Evolutionary conservation across 257 asterid genomes (phyloP).

Genomic region (Solanum dulcamara): DNA sequence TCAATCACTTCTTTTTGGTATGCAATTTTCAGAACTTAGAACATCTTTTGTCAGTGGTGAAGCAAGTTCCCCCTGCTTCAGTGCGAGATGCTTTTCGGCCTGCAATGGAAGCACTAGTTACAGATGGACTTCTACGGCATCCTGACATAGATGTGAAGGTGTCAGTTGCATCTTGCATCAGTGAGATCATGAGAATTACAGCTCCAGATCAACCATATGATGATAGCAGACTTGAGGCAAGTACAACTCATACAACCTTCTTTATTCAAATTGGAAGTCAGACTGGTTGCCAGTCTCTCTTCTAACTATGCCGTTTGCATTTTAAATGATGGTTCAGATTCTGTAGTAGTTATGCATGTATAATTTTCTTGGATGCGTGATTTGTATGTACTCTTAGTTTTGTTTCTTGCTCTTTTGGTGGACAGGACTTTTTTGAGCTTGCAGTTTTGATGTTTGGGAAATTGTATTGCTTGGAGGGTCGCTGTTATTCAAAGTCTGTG

Average conservation of each 20-base stretch:
- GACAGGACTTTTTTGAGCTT: conserved; percentile 6
- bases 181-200: conserved; percentile 10
- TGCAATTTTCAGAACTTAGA: conserved; percentile 1
- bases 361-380: not conserved
- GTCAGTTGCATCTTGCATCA: conserved; percentile 18
- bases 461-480: not conserved
- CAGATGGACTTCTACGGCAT: conserved; percentile 14
- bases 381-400: not conserved
- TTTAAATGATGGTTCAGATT: not conserved
- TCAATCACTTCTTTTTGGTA: not conserved
- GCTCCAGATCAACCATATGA: conserved; percentile 17
- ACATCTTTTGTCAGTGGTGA: conserved; percentile 3
- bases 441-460: conserved; percentile 1
- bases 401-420: not conserved
- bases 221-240: conserved; percentile 4
- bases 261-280: not conserved
- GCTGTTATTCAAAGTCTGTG: conserved; percentile 8
- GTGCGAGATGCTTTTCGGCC: conserved; percentile 1
- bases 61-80: conserved; percentile 4
- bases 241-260: not conserved
- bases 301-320: not conserved
- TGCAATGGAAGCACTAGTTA: conserved; percentile 3
- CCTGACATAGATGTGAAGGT: conserved; percentile 10
- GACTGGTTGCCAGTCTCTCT: not conserved
- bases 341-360: not conserved